Evolutionary conservation across 768 basidiomycete genomes (phyloP), one percentile per base, ranked within the genome.

Genomic region (Hortiboletus campestris): DNA sequence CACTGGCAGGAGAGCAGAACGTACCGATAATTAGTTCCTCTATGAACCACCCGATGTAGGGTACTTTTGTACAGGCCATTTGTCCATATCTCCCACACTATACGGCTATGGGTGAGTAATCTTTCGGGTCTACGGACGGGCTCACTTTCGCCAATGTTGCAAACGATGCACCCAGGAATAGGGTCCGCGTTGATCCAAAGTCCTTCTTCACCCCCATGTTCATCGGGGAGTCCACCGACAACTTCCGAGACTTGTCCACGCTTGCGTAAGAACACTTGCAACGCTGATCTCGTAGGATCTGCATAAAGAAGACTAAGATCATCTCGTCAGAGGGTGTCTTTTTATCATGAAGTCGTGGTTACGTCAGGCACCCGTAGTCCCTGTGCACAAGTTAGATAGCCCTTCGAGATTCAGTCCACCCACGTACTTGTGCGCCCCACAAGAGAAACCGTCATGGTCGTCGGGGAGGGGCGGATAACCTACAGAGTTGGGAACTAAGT

Each of bases 31-130:
- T 87, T 91, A 13, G 80, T 75, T 9, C 84, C 82, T 56, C 77
- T 73, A 63, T 97, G 93, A 4, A 96, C 76, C 7, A 97, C 94
- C 4, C 91, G 81, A 71, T 96, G 94, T n/a, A 95, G 75, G 0
- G 94, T 95, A 38, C 91, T 89, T 53, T 78, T 82, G 76, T 96
- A 97, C 46, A 95, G 69, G 0, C 94, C 94, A 59, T 87, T 84
- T 6, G 89, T 86, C 93, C 93, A 96, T 44, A 86, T 80, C 77
- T 94, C 89, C 89, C 92, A 94, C 92, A 94, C 88, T 90, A 58
- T 40, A 42, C 12, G 16, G 42, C n/a, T 13, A 8, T 38, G 19
- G 7, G 53, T 61, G 17, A 65, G 45, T 34, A 12, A 20, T 32
- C 45, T 28, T 19, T 40, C 28, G 39, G 36, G 13, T 17, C 31